These are phyloP conservation scores for Nakazawaea siamensis DNA, from an alignment of 805 yeast species.

Conservation along the genomic window DNA sequence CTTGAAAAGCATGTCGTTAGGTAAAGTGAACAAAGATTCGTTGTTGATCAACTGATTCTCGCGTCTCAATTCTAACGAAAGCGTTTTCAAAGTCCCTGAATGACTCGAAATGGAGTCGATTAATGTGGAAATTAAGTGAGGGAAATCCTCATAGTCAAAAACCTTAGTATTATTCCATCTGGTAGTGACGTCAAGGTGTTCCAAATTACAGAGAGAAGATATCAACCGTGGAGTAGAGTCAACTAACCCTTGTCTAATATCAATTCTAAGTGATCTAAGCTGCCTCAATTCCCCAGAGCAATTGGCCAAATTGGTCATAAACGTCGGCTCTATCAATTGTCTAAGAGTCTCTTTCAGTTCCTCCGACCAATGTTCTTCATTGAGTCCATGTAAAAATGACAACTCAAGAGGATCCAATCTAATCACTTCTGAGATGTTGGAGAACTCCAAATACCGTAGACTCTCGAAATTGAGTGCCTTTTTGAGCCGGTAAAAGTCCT, in stretches of 20 bases:
- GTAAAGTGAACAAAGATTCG: slow-evolving; percentile 1
- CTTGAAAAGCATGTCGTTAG: not conserved
- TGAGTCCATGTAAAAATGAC: no score
- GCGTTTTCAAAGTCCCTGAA: not conserved
- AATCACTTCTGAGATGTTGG: slow-evolving; percentile 1
- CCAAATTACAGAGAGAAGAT: not conserved
- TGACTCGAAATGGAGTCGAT: slow-evolving; percentile 1
- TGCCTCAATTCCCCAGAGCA: not conserved
- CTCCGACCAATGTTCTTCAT: no score
- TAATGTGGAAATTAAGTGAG: not conserved
- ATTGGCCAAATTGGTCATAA: not conserved
- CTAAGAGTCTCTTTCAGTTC: not conserved
- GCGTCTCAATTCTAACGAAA: slow-evolving; percentile 2
- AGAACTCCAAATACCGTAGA: not conserved
- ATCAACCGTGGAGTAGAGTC: slow-evolving; percentile 2
- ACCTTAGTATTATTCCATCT: slow-evolving; percentile 7
- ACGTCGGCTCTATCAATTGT: not conserved
- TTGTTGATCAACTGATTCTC: slow-evolving; percentile 1
- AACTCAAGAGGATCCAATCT: not conserved
- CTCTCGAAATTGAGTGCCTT: not conserved
- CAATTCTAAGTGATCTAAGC: slow-evolving; percentile 1
- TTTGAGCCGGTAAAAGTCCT: not conserved
- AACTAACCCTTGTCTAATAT: slow-evolving; percentile 3
- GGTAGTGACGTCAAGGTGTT: slow-evolving; percentile 1
- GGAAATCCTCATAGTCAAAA: not conserved